phyloP scores from a whole-genome alignment of 805 yeast species.

The Candida tibetensis region DNA sequence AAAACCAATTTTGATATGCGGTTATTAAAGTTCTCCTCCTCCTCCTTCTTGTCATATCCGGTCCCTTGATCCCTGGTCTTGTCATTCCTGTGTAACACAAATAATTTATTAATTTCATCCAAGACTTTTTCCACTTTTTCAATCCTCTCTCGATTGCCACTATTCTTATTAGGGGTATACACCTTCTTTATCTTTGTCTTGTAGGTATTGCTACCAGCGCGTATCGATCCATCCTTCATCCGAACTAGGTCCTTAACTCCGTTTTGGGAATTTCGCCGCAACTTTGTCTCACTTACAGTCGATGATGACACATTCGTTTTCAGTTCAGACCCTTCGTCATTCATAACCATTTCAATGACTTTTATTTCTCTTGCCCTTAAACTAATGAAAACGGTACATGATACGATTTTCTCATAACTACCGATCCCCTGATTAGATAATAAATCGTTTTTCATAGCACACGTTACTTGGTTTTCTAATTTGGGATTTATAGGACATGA shows the following conservation, averaged over 20 bases:
- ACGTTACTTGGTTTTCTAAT: conserved; percentile 46
- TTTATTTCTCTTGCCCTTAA: conserved; percentile 45
- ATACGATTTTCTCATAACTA: conserved; percentile 26
- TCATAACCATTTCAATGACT: conserved; percentile 35
- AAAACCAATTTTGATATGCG: conserved; percentile 9
- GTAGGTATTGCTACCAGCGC: conserved; percentile 18
- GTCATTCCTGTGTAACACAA: conserved; percentile 9
- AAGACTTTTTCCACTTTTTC: conserved; percentile 25
- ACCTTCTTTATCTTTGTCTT: conserved; percentile 37
- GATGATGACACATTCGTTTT: background rate
- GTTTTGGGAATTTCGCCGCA: background rate
- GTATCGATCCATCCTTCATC: background rate
- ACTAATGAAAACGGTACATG: conserved; percentile 42
- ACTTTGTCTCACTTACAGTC: background rate
- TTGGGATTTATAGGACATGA: conserved; percentile 53
- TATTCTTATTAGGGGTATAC: conserved; percentile 31
- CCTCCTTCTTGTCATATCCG: background rate
- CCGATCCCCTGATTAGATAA: conserved; percentile 40
- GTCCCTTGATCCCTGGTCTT: background rate
- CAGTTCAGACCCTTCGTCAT: conserved; percentile 1
- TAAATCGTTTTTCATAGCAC: conserved; percentile 54
- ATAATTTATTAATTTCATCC: conserved; percentile 25
- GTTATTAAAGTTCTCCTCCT: conserved; percentile 7
- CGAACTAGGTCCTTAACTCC: background rate
- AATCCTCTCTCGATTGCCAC: conserved; percentile 31